These are phyloP conservation scores for Microstroma glucosiphilum DNA, from an alignment of 1,284 basidiomycete species.

Conservation along the genomic window DNA sequence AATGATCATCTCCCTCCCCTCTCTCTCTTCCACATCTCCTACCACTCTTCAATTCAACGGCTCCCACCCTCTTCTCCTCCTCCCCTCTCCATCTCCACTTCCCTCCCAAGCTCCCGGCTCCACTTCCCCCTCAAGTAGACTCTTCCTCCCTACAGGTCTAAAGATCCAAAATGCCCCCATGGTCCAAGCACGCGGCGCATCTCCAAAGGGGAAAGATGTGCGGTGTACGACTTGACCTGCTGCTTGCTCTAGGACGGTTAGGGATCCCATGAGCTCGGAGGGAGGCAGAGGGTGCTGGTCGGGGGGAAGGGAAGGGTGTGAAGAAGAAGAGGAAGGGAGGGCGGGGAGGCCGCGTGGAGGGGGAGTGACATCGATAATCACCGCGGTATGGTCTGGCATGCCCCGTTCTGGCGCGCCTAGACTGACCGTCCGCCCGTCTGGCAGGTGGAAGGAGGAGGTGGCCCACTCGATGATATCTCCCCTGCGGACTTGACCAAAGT, in stretches of 20 bases:
- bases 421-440: not conserved
- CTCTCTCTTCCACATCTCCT: no score
- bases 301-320: not conserved
- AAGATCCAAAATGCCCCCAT: slow-evolving; percentile 11
- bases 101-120: not conserved
- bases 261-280: slow-evolving; percentile 9
- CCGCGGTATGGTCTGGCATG: slow-evolving; percentile 15
- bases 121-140: slow-evolving; percentile 4
- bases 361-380: slow-evolving; percentile 4
- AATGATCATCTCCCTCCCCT: no score
- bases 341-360: slow-evolving; percentile 7
- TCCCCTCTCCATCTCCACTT: not conserved
- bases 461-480: slow-evolving; percentile 16
- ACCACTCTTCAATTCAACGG: not conserved
- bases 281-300: slow-evolving; percentile 5
- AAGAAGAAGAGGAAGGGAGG: not conserved
- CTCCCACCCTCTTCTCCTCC: slow-evolving; percentile 5
- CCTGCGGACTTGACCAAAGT: slow-evolving; percentile 8
- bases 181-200: slow-evolving; percentile 6
- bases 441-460: slow-evolving; percentile 2
- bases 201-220: no score
- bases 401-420: not conserved
- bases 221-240: slow-evolving; percentile 1
- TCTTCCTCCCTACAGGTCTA: slow-evolving; percentile 11
- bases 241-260: slow-evolving; percentile 10